Base-by-base conservation (phyloP, 768 basidiomycete species). In the Tulasnella sp. region DNA sequence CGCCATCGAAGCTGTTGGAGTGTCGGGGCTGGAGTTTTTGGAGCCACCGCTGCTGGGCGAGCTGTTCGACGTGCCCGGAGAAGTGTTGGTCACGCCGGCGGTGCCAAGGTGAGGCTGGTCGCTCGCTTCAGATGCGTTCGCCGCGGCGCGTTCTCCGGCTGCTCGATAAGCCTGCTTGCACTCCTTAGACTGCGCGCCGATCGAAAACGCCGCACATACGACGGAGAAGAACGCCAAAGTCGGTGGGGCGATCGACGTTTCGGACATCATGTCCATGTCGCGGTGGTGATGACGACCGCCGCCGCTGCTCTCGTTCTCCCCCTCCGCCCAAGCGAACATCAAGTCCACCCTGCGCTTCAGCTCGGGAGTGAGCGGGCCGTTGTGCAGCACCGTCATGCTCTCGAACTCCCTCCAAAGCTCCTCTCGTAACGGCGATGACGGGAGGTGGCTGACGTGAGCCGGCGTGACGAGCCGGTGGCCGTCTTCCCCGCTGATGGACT, bases 141-240 rank as follows among this genome's bases (percentile, higher is more conserved):
- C 26, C 2, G 6, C 20, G 7, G 61, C 61, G 10, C 61, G 61
- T 1, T 67, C 61, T 26, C n/a, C 37, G 5, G 70, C 39, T 72
- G 2, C 5, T 46, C 57, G 40, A 71, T 77, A 69, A 3, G 70
- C 23, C 23, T 72, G 1, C 35, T 77, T 77, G 77, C 67, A 61
- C 10, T 70, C 40, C 46, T 76, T 72, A 23, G 78, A 79, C 44
- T 79, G 81, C 70, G 88, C 87, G 35, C 90, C 92, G 75, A 92
- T 82, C 2, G 91, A 91, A 51, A 92, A 87, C 1, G 88, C 86
- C 0, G 89, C 89, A 71, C 88, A 88, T 61, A 88, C 86, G 1
- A 88, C 85, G 0, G 90, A 88, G 79, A 92, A 92, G 81, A 92
- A 88, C 83, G 80, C 89, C 73, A 86, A 80, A 26, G 84, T 84